Base-by-base conservation (phyloP, 306 rosid genomes). In the Cicer arietinum region DNA sequence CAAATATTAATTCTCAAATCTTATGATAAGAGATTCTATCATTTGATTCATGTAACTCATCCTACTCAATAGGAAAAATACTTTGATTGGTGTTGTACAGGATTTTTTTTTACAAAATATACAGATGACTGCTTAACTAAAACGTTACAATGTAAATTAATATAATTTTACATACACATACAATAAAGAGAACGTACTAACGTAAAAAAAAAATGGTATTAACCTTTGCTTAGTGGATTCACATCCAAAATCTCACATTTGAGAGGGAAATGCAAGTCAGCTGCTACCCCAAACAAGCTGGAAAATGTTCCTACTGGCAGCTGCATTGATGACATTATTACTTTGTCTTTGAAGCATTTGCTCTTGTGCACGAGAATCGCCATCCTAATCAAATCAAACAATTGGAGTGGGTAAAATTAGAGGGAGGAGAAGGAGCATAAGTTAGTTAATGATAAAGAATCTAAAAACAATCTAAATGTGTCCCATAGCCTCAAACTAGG, bases 241-340 rank as follows among this genome's bases (percentile, higher is more conserved):
- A 16, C 60, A 56, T 61, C 67, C 35, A 46, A 7, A 53, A 77
- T n/a, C 41, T 54, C 54, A 18, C 59, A 13, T 63, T 6, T 6
- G 17, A 10, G 40, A n/a, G 42, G 40, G 40, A 47, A 20, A 64
- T 50, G 51, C 41, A 76, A 35, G 64, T 88, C 84, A 86, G 65
- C 76, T 78, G 65, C 74, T 78, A 37, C 96, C 90, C 98, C 98
- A 94, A 78, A 94, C 86, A 30, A 94, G 85, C 75, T 87, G 88
- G 77, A 87, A 94, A 77, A 94, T 90, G 63, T 91, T 91, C 83
- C 88, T 92, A 76, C 98, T 94, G 50, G 98, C 97, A 58, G 64
- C 79, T 17, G 83, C 81, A 85, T 77, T 91, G 81, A 94, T 84
- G 73, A 58, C 77, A 71, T 83, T 80, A 72, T 87, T 89, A 71